These are phyloP conservation scores for Fusarium ramigenum DNA, from an alignment of 2,329 filamentous ascomycete genomes.

Conservation along the genomic window DNA sequence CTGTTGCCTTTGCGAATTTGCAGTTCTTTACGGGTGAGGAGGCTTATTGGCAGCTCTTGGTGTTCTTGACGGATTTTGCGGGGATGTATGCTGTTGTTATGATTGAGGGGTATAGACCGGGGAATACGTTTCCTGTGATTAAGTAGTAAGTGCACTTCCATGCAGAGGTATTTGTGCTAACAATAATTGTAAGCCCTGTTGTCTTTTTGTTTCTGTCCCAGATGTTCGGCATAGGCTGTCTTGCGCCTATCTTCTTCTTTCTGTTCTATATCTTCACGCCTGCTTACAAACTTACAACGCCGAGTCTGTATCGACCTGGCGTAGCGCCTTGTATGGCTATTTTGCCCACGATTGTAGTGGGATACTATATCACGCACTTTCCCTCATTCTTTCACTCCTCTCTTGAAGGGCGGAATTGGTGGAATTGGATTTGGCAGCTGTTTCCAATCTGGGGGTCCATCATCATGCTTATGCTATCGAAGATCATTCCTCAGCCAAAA, in stretches of 20 bases:
- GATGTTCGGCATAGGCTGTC: constrained; percentile 34
- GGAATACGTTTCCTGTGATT: constrained; percentile 26
- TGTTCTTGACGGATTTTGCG: constrained; percentile 43
- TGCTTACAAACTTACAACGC: constrained; percentile 12
- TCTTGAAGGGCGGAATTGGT: constrained; percentile 41
- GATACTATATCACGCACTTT: constrained; percentile 35
- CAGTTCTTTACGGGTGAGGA: constrained; percentile 33
- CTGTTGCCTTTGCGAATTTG: constrained; percentile 37
- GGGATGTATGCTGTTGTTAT: constrained; percentile 42
- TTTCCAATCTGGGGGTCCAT: constrained; percentile 41
- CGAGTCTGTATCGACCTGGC: constrained; percentile 12
- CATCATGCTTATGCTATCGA: constrained; percentile 23
- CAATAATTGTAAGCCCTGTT: constrained; percentile 3
- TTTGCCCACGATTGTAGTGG: constrained; percentile 27
- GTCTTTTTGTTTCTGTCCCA: constrained; percentile 36
- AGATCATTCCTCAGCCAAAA: not conserved
- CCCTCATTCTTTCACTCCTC: constrained; percentile 33
- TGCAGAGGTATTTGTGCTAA: not conserved
- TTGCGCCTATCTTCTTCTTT: constrained; percentile 40
- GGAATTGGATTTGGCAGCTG: constrained; percentile 47
- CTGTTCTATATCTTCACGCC: constrained; percentile 33
- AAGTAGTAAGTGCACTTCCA: constrained; percentile 3
- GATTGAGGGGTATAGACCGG: constrained; percentile 36
- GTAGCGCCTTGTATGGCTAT: constrained; percentile 18
- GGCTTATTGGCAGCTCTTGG: constrained; percentile 43